Conservation (phyloP, 2,329 filamentous ascomycete genomes). For the Canariomyces notabilis region DNA sequence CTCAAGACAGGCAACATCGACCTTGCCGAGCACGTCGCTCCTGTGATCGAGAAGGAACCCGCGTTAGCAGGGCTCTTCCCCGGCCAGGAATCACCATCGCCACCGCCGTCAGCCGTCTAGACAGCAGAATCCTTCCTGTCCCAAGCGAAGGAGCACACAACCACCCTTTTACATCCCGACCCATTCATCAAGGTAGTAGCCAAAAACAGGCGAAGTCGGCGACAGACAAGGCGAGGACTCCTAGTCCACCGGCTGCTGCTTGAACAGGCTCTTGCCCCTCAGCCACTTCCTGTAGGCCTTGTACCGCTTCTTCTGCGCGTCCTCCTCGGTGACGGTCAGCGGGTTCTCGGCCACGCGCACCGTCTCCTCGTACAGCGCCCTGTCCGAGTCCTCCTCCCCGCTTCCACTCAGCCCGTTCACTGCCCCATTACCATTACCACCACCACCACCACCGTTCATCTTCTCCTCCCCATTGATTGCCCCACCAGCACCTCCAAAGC, state of each 20-base stretch:
- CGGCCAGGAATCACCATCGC: neutral
- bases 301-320: slow-evolving; percentile 87
- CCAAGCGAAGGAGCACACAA: neutral
- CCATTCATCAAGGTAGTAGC: too few species aligned
- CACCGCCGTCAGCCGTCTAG: neutral
- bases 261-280: slow-evolving; percentile 90
- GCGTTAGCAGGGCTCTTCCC: slow-evolving; percentile 32
- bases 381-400: slow-evolving; percentile 53
- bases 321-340: slow-evolving; percentile 81
- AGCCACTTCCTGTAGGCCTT: slow-evolving; percentile 96
- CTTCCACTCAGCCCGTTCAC: slow-evolving; percentile 35
- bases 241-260: slow-evolving; percentile 68
- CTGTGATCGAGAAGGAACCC: slow-evolving; percentile 35
- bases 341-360: slow-evolving; percentile 74
- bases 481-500: too few species aligned
- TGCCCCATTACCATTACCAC: slow-evolving; percentile 3
- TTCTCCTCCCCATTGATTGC: too few species aligned
- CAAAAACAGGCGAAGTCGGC: too few species aligned
- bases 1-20: slow-evolving; percentile 27
- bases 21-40: slow-evolving; percentile 28
- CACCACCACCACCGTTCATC: neutral
- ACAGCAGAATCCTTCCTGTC: neutral
- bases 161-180: neutral
- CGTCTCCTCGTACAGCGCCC: slow-evolving; percentile 71
- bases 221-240: slow-evolving; percentile 18